Percentiles rank a stretch among this genome's conserved stretches.
phyloP scores from a whole-genome alignment of 164 flowering plant genomes.

The Platanus orientalis region DNA sequence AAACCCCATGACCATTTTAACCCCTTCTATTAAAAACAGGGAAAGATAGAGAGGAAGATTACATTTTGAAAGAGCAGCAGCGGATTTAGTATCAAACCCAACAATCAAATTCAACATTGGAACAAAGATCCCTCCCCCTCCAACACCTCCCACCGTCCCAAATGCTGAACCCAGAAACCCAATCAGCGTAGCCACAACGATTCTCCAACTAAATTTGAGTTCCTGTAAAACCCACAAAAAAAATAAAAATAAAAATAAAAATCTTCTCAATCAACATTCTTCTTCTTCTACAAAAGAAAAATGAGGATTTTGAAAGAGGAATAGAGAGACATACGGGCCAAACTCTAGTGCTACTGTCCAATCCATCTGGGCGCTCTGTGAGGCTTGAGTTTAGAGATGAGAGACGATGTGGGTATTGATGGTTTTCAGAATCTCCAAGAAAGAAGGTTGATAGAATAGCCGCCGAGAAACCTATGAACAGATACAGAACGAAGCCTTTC shows the following conservation, averaged over 20 bases:
- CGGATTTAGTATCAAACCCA: slow-evolving; percentile 94
- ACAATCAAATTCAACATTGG: slow-evolving; percentile 89
- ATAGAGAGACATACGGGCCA: slow-evolving; percentile 65
- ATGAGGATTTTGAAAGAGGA: background rate
- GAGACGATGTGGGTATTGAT: background rate
- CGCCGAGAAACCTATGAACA: slow-evolving; percentile 6
- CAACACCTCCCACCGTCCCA: slow-evolving; percentile 95
- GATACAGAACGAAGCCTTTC: slow-evolving; percentile 9
- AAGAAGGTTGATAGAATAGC: slow-evolving; percentile 20
- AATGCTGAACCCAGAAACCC: slow-evolving; percentile 90
- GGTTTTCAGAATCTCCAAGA: slow-evolving; percentile 14
- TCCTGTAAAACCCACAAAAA: slow-evolving; percentile 51
- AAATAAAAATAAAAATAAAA: background rate
- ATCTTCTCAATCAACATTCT: background rate
- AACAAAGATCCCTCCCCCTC: slow-evolving; percentile 97
- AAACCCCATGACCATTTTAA: too few relatives aligned
- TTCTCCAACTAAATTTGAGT: slow-evolving; percentile 69
- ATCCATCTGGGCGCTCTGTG: background rate
- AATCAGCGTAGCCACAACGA: slow-evolving; percentile 66
- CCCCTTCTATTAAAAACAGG: too few relatives aligned
- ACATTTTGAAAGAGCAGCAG: slow-evolving; percentile 98
- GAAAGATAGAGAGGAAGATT: slow-evolving; percentile 1
- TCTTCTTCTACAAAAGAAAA: too few relatives aligned
- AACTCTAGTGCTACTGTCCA: slow-evolving; percentile 19
- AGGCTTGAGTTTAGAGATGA: background rate